phyloP scores from a whole-genome alignment of 768 basidiomycete genomes.

The Termitomyces sp. region DNA sequence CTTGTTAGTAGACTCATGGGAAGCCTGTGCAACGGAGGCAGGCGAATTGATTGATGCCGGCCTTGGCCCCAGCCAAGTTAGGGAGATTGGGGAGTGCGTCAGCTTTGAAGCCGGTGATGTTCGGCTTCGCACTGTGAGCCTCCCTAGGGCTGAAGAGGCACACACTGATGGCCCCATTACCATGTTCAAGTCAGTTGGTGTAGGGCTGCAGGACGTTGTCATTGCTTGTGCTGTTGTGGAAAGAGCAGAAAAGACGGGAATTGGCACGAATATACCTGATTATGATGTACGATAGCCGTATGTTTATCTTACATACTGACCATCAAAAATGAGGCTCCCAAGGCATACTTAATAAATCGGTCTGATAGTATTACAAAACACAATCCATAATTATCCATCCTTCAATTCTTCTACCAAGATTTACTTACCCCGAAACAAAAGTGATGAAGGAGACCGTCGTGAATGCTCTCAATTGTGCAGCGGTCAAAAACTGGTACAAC shows the following conservation, averaged over 20 bases:
- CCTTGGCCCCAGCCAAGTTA: slow-evolving; percentile 31
- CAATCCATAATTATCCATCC: no score
- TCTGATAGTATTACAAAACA: no score
- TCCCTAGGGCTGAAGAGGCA: slow-evolving; percentile 4
- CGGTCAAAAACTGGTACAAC: no score
- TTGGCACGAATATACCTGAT: slow-evolving; percentile 43
- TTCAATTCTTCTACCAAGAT: no score
- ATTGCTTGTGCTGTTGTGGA: slow-evolving; percentile 67
- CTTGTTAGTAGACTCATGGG: slow-evolving; percentile 69
- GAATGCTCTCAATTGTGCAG: no score
- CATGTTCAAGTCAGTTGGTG: slow-evolving; percentile 85
- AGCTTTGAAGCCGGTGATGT: slow-evolving; percentile 11
- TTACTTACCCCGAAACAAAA: no score
- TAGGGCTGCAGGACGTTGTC: slow-evolving; percentile 84
- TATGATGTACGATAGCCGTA: slow-evolving; percentile 29
- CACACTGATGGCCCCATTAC: slow-evolving; percentile 22
- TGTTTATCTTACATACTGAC: no score
- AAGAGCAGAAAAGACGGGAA: slow-evolving; percentile 45
- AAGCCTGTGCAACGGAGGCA: slow-evolving; percentile 70
- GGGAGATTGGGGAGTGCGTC: slow-evolving; percentile 69
- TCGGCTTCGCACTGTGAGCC: neutral
- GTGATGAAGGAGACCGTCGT: no score
- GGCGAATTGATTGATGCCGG: slow-evolving; percentile 71
- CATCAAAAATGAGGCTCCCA: no score
- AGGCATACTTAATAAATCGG: no score